Conservation (phyloP, 257 asterid genomes). For the Vinca minor region DNA sequence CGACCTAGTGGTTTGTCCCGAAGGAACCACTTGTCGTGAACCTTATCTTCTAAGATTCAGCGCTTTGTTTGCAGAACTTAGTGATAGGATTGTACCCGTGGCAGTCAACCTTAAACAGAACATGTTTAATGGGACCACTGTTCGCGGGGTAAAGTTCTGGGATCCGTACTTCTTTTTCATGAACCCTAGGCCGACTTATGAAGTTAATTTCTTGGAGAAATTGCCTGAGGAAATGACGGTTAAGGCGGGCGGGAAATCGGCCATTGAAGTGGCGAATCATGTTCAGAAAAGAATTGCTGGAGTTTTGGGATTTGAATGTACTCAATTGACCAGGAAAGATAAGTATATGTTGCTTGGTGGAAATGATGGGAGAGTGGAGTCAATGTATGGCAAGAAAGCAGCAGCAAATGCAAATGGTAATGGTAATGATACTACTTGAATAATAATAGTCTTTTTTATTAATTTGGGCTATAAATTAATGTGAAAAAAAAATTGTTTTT, state of each 20-base stretch:
- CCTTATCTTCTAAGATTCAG: conserved; percentile 73
- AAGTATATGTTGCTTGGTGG: conserved; percentile 97
- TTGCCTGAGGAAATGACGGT: conserved; percentile 81
- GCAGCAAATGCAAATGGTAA: too few species aligned
- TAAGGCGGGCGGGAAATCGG: conserved; percentile 68
- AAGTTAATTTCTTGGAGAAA: conserved; percentile 58
- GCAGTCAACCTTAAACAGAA: conserved; percentile 53
- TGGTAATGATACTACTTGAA: too few species aligned
- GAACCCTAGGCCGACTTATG: conserved; percentile 87
- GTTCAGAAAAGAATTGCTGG: conserved; percentile 79
- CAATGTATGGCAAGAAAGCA: conserved; percentile 74
- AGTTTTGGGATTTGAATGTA: conserved; percentile 82
- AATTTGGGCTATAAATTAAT: too few species aligned
- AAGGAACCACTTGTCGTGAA: conserved; percentile 90
- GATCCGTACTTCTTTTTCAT: conserved; percentile 78
- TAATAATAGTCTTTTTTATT: too few species aligned
- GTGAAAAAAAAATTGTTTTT: too few species aligned
- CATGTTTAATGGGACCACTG: conserved; percentile 86
- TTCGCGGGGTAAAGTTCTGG: conserved; percentile 82
- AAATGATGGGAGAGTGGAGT: conserved; percentile 96
- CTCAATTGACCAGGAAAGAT: conserved; percentile 92
- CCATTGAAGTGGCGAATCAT: conserved; percentile 91
- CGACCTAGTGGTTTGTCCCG: conserved; percentile 86
- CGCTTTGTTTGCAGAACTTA: conserved; percentile 78
- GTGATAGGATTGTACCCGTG: conserved; percentile 85